Base-by-base conservation (phyloP, 192 early-diverging fungal species). In the Chytriomyces confervae region DNA sequence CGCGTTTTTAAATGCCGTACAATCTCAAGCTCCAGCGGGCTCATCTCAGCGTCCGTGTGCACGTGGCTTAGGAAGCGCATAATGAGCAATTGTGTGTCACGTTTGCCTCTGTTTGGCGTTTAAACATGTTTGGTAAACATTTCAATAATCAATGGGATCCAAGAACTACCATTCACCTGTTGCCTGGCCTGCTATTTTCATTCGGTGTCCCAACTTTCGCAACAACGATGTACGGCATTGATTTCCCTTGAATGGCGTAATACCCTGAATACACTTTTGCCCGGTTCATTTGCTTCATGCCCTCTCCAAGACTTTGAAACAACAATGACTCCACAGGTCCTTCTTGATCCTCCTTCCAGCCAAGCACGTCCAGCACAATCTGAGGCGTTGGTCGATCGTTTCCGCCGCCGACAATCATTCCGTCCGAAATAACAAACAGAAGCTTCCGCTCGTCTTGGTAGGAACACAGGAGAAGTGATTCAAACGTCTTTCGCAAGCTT, bases 211-310 rank as follows among this genome's bases (percentile, higher is more conserved):
- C 95, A 47, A 94, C 91, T 80, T 97, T 97, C 71, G 87, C 93
- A 0, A 97, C 92, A 5, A 96, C 93, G 65, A 97, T 89, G 72
- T 91, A 96, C 0, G 95, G 95, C 44, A 97, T 93, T 10, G 13
- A 9, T 62, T 93, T 92, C 29, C 93, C 90, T 62, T 89, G 85
- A 53, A 89, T 87, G 53, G 92, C 91, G 79, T 97, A 95, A 46
- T 95, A 82, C 24, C 95, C 95, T 24, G 95, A 95, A 79, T 97
- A 97, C 7, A 96, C 93, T 82, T 96, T 96, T 78, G 88, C 95
- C 83, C 92, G 92, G 78, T 97, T 97, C 74, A 93, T 83, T 79
- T 94, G 94, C 82, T 89, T 87, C 18, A 83, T 86, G 44, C 95
- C 95, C 74, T 97, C 95, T 48, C 93, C 95, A 18, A 97, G 84